A percentile compares a stretch with the other conserved stretches of the same genome.
Evolutionary conservation across 768 basidiomycete genomes (phyloP).

Genomic region (Tephrocybe sp.): DNA sequence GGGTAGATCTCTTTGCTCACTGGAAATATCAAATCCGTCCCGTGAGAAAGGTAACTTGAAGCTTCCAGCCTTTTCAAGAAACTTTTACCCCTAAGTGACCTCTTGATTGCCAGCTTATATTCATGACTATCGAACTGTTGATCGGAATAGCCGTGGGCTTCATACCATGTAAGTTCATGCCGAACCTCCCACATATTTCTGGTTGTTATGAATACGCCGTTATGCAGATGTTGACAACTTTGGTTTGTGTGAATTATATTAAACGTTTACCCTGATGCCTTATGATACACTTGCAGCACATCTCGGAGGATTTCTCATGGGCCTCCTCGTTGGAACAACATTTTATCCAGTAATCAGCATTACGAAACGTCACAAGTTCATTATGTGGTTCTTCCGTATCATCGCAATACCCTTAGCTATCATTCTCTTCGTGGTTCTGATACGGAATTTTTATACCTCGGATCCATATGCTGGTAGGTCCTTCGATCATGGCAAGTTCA

Average conservation of each 20-base stretch:
- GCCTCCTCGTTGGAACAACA: constrained; percentile 76
- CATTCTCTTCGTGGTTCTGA: constrained; percentile 79
- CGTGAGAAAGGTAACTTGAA: constrained; percentile 61
- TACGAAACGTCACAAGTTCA: constrained; percentile 67
- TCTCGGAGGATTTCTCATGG: constrained; percentile 85
- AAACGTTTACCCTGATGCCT: too few species aligned
- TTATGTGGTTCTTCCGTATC: constrained; percentile 74
- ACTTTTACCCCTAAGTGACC: too few species aligned
- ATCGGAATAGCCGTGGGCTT: constrained; percentile 85
- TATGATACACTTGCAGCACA: constrained; percentile 75
- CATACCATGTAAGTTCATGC: constrained; percentile 62
- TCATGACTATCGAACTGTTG: constrained; percentile 84
- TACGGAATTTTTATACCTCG: constrained; percentile 86
- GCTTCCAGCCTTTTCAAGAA: too few species aligned
- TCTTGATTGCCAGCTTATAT: constrained; percentile 55
- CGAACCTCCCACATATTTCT: not conserved
- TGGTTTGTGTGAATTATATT: too few species aligned
- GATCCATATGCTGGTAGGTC: constrained; percentile 77
- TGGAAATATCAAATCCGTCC: constrained; percentile 90
- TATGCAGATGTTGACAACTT: constrained; percentile 84
- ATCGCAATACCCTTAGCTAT: constrained; percentile 74
- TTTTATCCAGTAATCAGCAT: constrained; percentile 90
- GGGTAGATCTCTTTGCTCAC: constrained; percentile 90
- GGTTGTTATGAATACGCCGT: constrained; percentile 12
- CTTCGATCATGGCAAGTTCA: not conserved